phyloP scores from a whole-genome alignment of 768 basidiomycete species.

The Boletus rubescentipes region DNA sequence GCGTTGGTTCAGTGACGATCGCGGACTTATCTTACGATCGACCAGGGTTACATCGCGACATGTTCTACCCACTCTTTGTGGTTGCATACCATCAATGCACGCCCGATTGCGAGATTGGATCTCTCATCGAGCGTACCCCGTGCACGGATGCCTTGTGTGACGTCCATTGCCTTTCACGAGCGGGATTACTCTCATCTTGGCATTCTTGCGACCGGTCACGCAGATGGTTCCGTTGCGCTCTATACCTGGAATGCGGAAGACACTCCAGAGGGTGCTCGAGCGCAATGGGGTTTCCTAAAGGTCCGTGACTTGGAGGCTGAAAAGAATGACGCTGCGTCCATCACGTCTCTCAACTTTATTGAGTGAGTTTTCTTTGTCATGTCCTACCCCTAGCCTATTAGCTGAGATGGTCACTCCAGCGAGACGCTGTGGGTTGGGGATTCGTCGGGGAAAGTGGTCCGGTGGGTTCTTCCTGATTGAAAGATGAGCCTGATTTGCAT shows the following conservation, averaged over 20 bases:
- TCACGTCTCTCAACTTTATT: slow-evolving; percentile 80
- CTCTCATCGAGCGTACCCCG: slow-evolving; percentile 47
- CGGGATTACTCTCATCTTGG: slow-evolving; percentile 81
- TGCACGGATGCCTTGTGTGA: slow-evolving; percentile 51
- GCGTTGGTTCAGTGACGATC: slow-evolving; percentile 26
- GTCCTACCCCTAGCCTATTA: neutral
- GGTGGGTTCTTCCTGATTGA: slow-evolving; percentile 26
- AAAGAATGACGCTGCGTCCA: slow-evolving; percentile 37
- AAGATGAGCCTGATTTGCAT: neutral
- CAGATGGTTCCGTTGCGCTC: slow-evolving; percentile 75
- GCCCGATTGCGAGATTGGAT: slow-evolving; percentile 71
- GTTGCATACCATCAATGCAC: slow-evolving; percentile 85
- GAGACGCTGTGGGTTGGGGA: slow-evolving; percentile 29
- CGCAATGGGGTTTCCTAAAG: slow-evolving; percentile 73
- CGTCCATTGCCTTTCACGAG: slow-evolving; percentile 83
- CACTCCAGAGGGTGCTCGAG: slow-evolving; percentile 62
- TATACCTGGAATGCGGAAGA: slow-evolving; percentile 83
- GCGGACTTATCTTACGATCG: neutral
- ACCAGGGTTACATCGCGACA: slow-evolving; percentile 83
- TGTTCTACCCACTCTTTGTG: slow-evolving; percentile 71
- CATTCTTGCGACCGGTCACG: slow-evolving; percentile 76
- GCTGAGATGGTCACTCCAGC: slow-evolving; percentile 8
- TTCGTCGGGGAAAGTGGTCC: slow-evolving; percentile 22
- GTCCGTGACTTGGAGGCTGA: slow-evolving; percentile 66
- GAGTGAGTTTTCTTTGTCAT: slow-evolving; percentile 48